phyloP scores from a whole-genome alignment of 2,329 filamentous ascomycete genomes.

The Botrytis medusae region DNA sequence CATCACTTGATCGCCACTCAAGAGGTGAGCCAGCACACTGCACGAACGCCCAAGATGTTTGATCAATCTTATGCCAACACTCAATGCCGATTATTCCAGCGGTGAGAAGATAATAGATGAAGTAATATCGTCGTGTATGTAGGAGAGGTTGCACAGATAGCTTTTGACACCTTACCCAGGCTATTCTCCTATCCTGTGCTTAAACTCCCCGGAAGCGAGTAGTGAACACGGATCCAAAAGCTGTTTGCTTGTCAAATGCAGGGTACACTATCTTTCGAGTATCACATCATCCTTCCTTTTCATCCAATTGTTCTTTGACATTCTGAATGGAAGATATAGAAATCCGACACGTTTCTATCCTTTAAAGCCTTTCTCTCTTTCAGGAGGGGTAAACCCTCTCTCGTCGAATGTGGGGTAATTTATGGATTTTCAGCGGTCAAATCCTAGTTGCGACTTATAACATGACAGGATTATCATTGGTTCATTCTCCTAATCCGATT shows the following conservation, averaged over 20 bases:
- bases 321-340: neutral
- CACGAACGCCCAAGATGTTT: neutral
- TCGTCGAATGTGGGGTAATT: neutral
- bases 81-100: neutral
- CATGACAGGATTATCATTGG: constrained; percentile 1
- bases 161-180: neutral
- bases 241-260: constrained; percentile 4
- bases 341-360: constrained; percentile 5
- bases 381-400: constrained; percentile 5
- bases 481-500: neutral
- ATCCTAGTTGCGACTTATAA: neutral
- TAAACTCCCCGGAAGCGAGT: neutral
- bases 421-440: constrained; percentile 4
- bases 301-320: neutral
- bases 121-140: constrained; percentile 5
- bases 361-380: neutral
- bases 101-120: neutral
- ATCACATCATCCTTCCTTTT: neutral
- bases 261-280: neutral
- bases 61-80: neutral
- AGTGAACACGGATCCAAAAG: neutral
- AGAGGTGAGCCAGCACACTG: constrained; percentile 1
- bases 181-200: neutral
- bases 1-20: neutral
- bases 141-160: constrained; percentile 6